Evolutionary conservation across 1,139 yeast species (phyloP).

Genomic region (Pneumocystis oryctolagi): DNA sequence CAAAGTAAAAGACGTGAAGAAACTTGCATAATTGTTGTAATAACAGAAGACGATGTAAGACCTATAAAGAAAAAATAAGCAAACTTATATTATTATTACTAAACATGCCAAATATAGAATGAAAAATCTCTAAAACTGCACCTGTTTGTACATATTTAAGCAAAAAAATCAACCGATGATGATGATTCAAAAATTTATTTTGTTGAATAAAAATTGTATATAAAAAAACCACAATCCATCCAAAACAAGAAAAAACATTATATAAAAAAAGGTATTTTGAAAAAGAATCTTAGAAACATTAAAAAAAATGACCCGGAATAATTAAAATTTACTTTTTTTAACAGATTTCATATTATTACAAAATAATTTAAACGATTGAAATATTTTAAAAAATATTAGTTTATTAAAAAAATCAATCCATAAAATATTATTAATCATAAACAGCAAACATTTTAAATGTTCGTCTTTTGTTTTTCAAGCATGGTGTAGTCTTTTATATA

Average conservation of each 20-base stretch:
- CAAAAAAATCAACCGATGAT: conserved; percentile 44
- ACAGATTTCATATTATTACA: neutral
- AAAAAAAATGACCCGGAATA: neutral
- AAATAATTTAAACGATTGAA: neutral
- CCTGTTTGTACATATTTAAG: conserved; percentile 63
- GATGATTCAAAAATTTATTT: conserved; percentile 33
- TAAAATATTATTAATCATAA: neutral
- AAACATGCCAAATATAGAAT: conserved; percentile 41
- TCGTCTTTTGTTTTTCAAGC: neutral
- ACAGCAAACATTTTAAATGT: neutral
- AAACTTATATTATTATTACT: conserved; percentile 19
- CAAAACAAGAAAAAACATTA: conserved; percentile 48
- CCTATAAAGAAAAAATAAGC: conserved; percentile 13
- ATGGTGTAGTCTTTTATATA: neutral
- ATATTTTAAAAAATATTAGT: neutral
- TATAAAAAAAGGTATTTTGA: conserved; percentile 31
- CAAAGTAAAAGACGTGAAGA: conserved; percentile 70
- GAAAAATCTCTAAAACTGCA: conserved; percentile 69
- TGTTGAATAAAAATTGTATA: conserved; percentile 25
- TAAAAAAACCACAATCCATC: conserved; percentile 49
- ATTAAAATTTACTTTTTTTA: neutral
- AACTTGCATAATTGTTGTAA: conserved; percentile 77
- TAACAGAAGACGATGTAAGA: conserved; percentile 66
- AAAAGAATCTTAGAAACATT: neutral
- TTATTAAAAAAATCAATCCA: neutral